Base-by-base conservation (phyloP, 2,329 filamentous ascomycete species). In the Exophiala sideris region DNA sequence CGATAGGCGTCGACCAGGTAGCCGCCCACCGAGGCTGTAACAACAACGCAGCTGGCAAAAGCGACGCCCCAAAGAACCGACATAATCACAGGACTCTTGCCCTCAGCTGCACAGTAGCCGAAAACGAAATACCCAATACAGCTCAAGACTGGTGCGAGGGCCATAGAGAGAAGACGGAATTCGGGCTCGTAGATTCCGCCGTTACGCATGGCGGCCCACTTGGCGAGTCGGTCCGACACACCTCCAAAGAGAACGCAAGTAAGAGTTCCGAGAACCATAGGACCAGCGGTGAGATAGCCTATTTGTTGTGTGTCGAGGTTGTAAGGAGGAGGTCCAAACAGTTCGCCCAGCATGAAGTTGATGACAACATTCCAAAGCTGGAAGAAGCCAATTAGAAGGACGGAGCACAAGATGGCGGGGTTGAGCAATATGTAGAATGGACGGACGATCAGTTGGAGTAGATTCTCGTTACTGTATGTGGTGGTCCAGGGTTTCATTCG, bases 1-100 rank as follows among this genome's bases (percentile, higher is more conserved):
- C 90, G 85, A 71, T 96, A 91, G 0, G 91, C 91, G 72, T 96
- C 91, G 10, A 96, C 88, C 66, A 96, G 86, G 67, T 96, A 96
- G 18, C 95, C 73, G 1, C 88, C 88, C 58, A 84, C 87, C 1
- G 88, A 85, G 16, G 14, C 45, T 1, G 95, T 89, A 1, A 91
- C 89, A 1, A 91, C 91, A 65, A 95, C 84, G 0, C 96, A 89
- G 88, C 95, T 95, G 1, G 89, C 90, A 55, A 86, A 85, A 66
- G 92, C 84, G 49, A 94, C 79, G 0, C 80, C 88, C 64, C 96
- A 95, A 70, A 94, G 95, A 44, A 89, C 79, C 48, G 91, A 81
- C 0, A 87, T 80, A 46, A 85, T 75, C 20, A 80, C 76, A 1
- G 84, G 6, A 35, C 9, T 8, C 38, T 44, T 44, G 7, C 38